These are phyloP conservation scores for Stentor coeruleus DNA, from an alignment of 73 alveolate species.

Conservation along the genomic window DNA sequence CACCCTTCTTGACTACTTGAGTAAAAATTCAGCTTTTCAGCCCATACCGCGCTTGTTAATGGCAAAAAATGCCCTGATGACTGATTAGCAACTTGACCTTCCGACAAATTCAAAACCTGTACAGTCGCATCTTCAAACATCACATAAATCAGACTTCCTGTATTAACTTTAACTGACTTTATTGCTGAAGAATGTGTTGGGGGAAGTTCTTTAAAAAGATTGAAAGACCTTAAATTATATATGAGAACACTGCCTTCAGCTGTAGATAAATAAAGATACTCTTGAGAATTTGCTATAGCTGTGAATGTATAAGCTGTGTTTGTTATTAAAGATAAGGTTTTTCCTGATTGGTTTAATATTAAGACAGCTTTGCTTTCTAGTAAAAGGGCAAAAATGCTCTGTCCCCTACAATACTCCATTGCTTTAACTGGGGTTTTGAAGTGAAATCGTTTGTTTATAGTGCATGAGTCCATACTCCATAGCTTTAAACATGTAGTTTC, in stretches of 20 bases:
- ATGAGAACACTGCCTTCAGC: neutral
- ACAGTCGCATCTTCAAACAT: conserved; percentile 8
- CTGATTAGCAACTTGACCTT: conserved; percentile 15
- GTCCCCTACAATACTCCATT: neutral
- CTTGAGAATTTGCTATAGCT: neutral
- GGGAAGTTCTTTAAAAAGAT: conserved; percentile 10
- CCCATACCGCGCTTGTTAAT: neutral
- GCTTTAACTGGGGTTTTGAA: neutral
- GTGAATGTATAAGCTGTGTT: neutral
- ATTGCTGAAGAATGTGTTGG: neutral
- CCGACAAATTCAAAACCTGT: neutral
- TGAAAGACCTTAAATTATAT: neutral
- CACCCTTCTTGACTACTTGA: conserved; percentile 22
- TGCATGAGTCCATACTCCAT: neutral
- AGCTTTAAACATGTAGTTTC: conserved; percentile 10
- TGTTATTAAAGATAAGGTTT: neutral
- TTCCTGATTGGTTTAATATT: neutral
- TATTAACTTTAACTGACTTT: neutral
- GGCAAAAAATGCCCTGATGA: conserved; percentile 1
- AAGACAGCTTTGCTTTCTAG: neutral
- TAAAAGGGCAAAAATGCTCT: neutral
- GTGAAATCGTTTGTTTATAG: neutral
- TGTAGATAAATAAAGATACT: neutral
- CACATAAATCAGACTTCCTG: neutral
- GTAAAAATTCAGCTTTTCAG: conserved; percentile 1